Evolutionary conservation across 2,329 filamentous ascomycete species (phyloP).

Genomic region (Penicillium sp.): DNA sequence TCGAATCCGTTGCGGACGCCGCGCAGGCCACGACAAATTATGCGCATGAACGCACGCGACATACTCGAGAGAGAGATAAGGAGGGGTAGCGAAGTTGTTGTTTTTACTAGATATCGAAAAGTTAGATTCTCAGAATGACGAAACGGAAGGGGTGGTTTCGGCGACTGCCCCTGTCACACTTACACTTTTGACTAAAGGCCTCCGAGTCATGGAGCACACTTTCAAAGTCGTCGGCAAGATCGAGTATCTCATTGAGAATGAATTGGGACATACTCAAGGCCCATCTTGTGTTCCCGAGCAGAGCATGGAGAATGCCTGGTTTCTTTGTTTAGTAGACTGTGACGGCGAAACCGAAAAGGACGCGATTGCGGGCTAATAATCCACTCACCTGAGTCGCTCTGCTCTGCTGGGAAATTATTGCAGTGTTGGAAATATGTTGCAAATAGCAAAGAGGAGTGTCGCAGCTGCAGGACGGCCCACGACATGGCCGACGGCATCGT

Average conservation of each 20-base stretch:
- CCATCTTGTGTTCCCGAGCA: conserved; percentile 75
- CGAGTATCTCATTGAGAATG: conserved; percentile 50
- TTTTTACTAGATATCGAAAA: conserved; percentile 26
- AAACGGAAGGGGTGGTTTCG: neutral
- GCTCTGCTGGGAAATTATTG: conserved; percentile 43
- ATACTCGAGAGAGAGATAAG: conserved; percentile 66
- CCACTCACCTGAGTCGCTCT: conserved; percentile 53
- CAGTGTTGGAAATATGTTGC: conserved; percentile 61
- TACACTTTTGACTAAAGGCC: conserved; percentile 35
- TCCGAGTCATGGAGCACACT: conserved; percentile 28
- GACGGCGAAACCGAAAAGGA: neutral
- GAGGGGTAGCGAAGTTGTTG: conserved; percentile 36
- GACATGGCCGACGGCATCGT: conserved; percentile 67
- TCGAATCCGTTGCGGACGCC: conserved; percentile 47
- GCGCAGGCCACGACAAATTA: conserved; percentile 59
- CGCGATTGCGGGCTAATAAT: neutral
- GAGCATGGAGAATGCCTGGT: conserved; percentile 62
- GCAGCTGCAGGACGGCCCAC: conserved; percentile 67
- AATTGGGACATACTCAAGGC: conserved; percentile 59
- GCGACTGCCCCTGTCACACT: neutral
- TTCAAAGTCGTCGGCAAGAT: conserved; percentile 38
- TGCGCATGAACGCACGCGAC: conserved; percentile 65
- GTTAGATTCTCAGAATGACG: conserved; percentile 3
- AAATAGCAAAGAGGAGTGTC: conserved; percentile 59
- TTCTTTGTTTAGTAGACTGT: conserved; percentile 4